Conservation (phyloP, 2,329 filamentous ascomycete genomes). For the Phialemoniopsis sp. region DNA sequence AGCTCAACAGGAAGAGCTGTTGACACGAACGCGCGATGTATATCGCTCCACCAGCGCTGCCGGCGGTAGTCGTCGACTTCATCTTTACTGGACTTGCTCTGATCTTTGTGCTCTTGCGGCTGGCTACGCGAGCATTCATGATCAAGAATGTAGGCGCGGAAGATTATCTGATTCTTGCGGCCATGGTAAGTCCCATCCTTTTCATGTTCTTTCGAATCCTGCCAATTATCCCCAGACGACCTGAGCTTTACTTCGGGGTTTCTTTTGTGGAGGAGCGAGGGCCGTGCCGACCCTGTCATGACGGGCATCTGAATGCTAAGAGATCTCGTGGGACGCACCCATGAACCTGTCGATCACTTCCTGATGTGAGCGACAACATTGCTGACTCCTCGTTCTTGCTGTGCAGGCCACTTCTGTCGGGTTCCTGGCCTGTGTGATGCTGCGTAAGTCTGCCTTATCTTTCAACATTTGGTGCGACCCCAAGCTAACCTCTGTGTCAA, state of each 20-base stretch:
- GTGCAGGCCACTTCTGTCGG: slow-evolving; percentile 11
- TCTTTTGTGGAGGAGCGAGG: background rate
- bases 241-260: background rate
- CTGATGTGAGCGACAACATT: background rate
- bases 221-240: too few species aligned
- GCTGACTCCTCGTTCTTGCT: background rate
- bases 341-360: background rate
- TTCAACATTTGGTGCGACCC: background rate
- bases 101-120: slow-evolving; percentile 9
- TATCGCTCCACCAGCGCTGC: slow-evolving; percentile 5
- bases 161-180: slow-evolving; percentile 11
- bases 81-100: slow-evolving; percentile 14
- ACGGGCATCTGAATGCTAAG: background rate
- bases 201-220: background rate
- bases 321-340: background rate
- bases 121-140: slow-evolving; percentile 11
- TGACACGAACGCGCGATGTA: slow-evolving; percentile 6
- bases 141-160: slow-evolving; percentile 13
- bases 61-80: slow-evolving; percentile 9
- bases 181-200: slow-evolving; percentile 9
- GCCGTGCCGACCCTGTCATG: too few species aligned
- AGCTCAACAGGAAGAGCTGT: background rate
- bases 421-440: slow-evolving; percentile 9
- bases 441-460: slow-evolving; percentile 8
- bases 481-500: background rate